A percentile compares a stretch with the other conserved stretches of the same genome.
phyloP scores from a whole-genome alignment of 441 rosid species.

The Biscutella laevigata region DNA sequence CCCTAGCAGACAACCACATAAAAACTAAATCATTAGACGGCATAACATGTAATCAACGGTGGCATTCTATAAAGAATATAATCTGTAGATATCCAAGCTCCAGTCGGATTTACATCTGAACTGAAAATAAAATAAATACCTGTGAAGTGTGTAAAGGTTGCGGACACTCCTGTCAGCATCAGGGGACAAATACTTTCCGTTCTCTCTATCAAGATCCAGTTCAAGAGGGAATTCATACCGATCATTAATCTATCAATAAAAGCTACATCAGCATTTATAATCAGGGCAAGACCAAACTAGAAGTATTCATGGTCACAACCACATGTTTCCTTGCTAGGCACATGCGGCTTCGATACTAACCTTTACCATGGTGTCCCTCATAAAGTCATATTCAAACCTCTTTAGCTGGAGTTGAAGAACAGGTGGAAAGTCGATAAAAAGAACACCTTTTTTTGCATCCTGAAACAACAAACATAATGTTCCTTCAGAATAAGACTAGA shows the following conservation, averaged over 20 bases:
- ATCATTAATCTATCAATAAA: slow-evolving; percentile 49
- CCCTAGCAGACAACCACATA: slow-evolving; percentile 2
- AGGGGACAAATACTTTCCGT: slow-evolving; percentile 61
- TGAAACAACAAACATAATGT: slow-evolving; percentile 26
- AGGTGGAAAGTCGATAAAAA: slow-evolving; percentile 68
- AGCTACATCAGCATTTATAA: slow-evolving; percentile 17
- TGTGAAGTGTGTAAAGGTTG: slow-evolving; percentile 64
- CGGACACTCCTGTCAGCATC: slow-evolving; percentile 57
- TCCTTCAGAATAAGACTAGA: background rate
- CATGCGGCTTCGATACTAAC: slow-evolving; percentile 29
- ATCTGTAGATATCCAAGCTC: background rate
- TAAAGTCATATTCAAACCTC: slow-evolving; percentile 67
- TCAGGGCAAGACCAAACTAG: slow-evolving; percentile 9
- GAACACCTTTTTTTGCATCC: slow-evolving; percentile 75
- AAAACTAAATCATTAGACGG: background rate
- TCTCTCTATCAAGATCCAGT: slow-evolving; percentile 66
- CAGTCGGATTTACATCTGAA: background rate
- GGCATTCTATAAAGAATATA: background rate
- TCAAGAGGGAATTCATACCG: slow-evolving; percentile 66
- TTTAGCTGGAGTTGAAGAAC: slow-evolving; percentile 75
- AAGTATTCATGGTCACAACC: slow-evolving; percentile 8
- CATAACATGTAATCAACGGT: background rate
- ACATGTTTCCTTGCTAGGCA: slow-evolving; percentile 10
- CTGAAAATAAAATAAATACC: slow-evolving; percentile 28
- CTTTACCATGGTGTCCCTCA: slow-evolving; percentile 70